phyloP scores from a whole-genome alignment of 805 yeast species.

The Yarrowia phangngaensis region DNA sequence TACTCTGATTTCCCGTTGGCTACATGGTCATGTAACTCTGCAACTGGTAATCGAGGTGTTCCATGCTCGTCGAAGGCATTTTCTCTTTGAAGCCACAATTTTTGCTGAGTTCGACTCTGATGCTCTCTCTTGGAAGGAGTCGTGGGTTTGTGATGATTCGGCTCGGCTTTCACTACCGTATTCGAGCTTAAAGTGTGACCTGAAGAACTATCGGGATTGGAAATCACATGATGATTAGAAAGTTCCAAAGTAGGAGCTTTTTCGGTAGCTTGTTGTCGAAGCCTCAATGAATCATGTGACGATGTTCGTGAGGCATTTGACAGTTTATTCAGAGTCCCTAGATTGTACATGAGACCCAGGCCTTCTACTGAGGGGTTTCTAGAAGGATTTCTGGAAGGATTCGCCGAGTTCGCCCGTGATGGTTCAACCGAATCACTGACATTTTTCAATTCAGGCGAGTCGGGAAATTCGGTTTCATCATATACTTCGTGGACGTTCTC shows the following conservation, averaged over 20 bases:
- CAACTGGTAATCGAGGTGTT: not conserved
- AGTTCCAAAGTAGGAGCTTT: conserved; percentile 21
- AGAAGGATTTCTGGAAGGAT: conserved; percentile 18
- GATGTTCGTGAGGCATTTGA: conserved; percentile 20
- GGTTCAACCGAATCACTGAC: conserved; percentile 14
- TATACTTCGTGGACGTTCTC: conserved; percentile 13
- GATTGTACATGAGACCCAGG: conserved; percentile 2
- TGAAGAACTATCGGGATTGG: conserved; percentile 12
- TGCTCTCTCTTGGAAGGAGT: conserved; percentile 12
- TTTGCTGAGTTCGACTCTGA: conserved; percentile 63
- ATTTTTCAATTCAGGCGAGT: conserved; percentile 14
- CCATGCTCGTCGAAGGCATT: conserved; percentile 28
- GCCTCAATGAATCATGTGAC: conserved; percentile 10
- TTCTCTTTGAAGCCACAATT: conserved; percentile 62
- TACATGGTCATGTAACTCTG: conserved; percentile 2
- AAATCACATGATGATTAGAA: conserved; percentile 13
- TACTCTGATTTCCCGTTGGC: conserved; percentile 6
- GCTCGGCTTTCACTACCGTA: conserved; percentile 3
- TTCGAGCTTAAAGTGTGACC: conserved; percentile 13
- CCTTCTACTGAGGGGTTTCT: conserved; percentile 20
- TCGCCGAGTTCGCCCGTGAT: conserved; percentile 11
- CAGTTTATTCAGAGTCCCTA: conserved; percentile 15
- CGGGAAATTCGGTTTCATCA: conserved; percentile 20
- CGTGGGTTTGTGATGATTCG: not conserved
- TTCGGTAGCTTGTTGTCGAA: conserved; percentile 14